A percentile compares a stretch with the other conserved stretches of the same genome.
Evolutionary conservation across 2,329 filamentous ascomycete genomes (phyloP).

Genomic region (Metarhizium sp.): DNA sequence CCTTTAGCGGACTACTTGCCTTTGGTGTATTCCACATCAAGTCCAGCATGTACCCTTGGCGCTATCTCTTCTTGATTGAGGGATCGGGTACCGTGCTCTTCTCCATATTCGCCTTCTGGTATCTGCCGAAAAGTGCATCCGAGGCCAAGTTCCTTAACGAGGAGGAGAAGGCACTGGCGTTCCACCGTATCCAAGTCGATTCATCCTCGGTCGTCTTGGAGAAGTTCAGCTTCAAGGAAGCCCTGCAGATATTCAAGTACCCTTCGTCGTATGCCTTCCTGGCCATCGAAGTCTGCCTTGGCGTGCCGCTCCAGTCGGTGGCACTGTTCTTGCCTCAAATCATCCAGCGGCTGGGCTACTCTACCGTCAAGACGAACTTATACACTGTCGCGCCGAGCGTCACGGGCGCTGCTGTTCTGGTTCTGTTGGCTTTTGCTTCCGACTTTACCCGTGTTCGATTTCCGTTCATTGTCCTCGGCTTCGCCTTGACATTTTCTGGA

Average conservation of each 20-base stretch:
- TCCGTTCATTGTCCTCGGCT: slow-evolving; percentile 66
- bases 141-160: slow-evolving; percentile 56
- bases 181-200: slow-evolving; percentile 66
- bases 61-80: slow-evolving; percentile 46
- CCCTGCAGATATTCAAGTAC: slow-evolving; percentile 40
- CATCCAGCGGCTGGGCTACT: slow-evolving; percentile 37
- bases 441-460: slow-evolving; percentile 59
- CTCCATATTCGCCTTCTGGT: slow-evolving; percentile 56
- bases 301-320: slow-evolving; percentile 48
- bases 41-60: slow-evolving; percentile 31
- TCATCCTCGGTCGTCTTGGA: slow-evolving; percentile 54
- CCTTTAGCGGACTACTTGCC: slow-evolving; percentile 37
- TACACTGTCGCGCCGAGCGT: slow-evolving; percentile 77
- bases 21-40: slow-evolving; percentile 40
- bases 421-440: slow-evolving; percentile 62
- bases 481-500: slow-evolving; percentile 64
- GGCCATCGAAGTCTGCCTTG: slow-evolving; percentile 48
- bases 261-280: slow-evolving; percentile 41
- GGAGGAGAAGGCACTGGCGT: slow-evolving; percentile 59
- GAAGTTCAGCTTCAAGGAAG: slow-evolving; percentile 39
- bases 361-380: slow-evolving; percentile 57
- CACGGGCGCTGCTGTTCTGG: slow-evolving; percentile 60
- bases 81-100: slow-evolving; percentile 49
- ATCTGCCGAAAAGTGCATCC: slow-evolving; percentile 55
- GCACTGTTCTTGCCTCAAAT: slow-evolving; percentile 47